Percentiles rank a stretch among this genome's conserved stretches.
These are phyloP conservation scores for Ambrosiella xylebori DNA, from an alignment of 2,329 filamentous ascomycete genomes.

Conservation along the genomic window DNA sequence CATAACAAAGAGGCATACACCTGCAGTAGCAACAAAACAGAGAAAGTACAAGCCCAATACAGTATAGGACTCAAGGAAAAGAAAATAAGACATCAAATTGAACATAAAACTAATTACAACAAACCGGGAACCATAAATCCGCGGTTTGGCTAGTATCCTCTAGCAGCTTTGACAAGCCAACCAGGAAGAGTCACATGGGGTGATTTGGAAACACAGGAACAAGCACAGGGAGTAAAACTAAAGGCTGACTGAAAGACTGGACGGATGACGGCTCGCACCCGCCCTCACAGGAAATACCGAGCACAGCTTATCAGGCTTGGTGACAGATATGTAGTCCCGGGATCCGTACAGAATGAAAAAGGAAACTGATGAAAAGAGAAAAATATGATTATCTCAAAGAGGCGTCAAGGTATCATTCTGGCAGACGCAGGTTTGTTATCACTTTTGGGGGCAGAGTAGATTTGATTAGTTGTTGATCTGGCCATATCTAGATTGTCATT, in stretches of 20 bases:
- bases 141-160: background rate
- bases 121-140: background rate
- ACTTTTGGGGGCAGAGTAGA: background rate
- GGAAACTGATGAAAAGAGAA: background rate
- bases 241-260: background rate
- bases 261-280: background rate
- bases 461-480: background rate
- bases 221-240: background rate
- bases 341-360: background rate
- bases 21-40: too few relatives aligned
- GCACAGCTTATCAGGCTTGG: background rate
- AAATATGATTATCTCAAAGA: background rate
- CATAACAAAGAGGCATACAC: too few relatives aligned
- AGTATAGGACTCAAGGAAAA: background rate
- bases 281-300: background rate
- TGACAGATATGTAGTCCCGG: background rate
- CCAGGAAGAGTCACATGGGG: background rate
- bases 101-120: background rate
- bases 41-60: too few relatives aligned
- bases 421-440: background rate
- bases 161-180: background rate
- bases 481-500: background rate
- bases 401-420: background rate
- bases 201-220: background rate
- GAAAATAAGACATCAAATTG: background rate